These are phyloP conservation scores for Solanum sitiens DNA, from an alignment of 257 asterid genomes.

Conservation along the genomic window DNA sequence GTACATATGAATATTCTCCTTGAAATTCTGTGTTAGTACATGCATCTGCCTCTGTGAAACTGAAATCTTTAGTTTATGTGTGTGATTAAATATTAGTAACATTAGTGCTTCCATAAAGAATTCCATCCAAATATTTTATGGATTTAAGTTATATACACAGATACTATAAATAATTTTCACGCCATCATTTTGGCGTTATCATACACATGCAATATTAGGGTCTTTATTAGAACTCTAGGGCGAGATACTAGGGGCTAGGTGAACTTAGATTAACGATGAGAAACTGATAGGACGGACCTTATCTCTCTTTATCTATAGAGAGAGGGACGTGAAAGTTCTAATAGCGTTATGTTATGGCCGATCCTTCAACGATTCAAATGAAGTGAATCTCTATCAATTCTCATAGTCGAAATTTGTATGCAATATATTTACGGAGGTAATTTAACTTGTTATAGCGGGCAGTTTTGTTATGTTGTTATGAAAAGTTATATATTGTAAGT, in stretches of 20 bases:
- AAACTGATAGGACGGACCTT: neutral
- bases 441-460: neutral
- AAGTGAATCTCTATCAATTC: neutral
- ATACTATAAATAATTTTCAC: neutral
- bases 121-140: neutral
- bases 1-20: neutral
- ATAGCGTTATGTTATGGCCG: neutral
- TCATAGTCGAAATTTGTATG: neutral
- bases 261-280: neutral
- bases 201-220: neutral
- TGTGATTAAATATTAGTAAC: neutral
- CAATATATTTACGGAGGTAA: neutral
- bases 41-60: neutral
- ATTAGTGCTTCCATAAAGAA: neutral
- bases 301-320: neutral
- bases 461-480: neutral
- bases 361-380: neutral
- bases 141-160: neutral
- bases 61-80: neutral
- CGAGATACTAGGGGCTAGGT: neutral
- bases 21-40: neutral
- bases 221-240: neutral
- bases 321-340: neutral
- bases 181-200: neutral
- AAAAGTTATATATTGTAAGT: neutral